A percentile compares a stretch with the other conserved stretches of the same genome.
Conservation (phyloP, 805 yeast genomes). For the Starmerella sp. region DNA sequence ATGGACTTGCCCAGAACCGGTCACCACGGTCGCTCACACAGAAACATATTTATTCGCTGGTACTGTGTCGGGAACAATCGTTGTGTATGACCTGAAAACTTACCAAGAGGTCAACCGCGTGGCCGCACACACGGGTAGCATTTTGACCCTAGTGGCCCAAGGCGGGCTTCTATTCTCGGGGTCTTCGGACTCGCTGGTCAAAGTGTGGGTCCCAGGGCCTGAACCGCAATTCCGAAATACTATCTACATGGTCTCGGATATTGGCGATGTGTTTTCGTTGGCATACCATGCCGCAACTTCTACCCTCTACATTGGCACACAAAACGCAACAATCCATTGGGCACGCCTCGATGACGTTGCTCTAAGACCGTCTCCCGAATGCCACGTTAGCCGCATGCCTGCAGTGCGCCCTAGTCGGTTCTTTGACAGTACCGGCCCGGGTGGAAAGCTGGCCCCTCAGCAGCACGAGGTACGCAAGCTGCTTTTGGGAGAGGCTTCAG, state of each 20-base stretch:
- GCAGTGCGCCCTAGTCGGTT: slow-evolving; percentile 64
- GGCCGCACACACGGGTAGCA: slow-evolving; percentile 61
- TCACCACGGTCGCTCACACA: slow-evolving; percentile 43
- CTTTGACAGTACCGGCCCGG: slow-evolving; percentile 83
- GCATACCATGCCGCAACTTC: slow-evolving; percentile 51
- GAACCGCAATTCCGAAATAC: slow-evolving; percentile 41
- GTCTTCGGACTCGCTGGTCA: slow-evolving; percentile 80
- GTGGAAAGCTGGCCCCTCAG: slow-evolving; percentile 39
- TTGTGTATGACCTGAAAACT: slow-evolving; percentile 56
- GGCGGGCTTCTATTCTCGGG: slow-evolving; percentile 63
- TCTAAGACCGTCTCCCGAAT: slow-evolving; percentile 1
- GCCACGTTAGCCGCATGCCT: slow-evolving; percentile 24
- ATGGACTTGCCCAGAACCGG: slow-evolving; percentile 66
- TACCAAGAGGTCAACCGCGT: slow-evolving; percentile 46
- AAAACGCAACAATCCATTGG: slow-evolving; percentile 80
- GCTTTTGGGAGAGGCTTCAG: slow-evolving; percentile 1
- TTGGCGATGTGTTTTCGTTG: slow-evolving; percentile 86
- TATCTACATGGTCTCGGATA: slow-evolving; percentile 71
- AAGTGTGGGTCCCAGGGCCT: slow-evolving; percentile 49
- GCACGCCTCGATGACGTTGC: slow-evolving; percentile 35
- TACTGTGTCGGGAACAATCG: slow-evolving; percentile 71
- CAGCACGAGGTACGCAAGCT: slow-evolving; percentile 22
- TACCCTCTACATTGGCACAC: slow-evolving; percentile 75
- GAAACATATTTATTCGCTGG: slow-evolving; percentile 57
- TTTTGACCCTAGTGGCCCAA: slow-evolving; percentile 45